Base-by-base conservation (phyloP, 345 rosid genomes). In the Melastoma malabathricum region DNA sequence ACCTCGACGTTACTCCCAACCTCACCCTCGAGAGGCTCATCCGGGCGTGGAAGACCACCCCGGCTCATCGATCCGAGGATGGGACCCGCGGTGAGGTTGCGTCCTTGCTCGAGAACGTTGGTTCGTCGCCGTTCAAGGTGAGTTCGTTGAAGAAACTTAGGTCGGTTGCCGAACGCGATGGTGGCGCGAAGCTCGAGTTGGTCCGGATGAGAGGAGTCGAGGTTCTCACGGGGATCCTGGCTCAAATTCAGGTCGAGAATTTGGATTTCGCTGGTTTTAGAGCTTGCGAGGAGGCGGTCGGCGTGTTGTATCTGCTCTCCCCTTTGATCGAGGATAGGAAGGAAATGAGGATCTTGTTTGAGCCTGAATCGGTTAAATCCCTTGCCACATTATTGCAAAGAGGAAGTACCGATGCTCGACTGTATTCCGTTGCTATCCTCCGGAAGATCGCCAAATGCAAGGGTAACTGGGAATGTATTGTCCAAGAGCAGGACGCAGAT, bases 1-100 rank as follows among this genome's bases (percentile, higher is more conserved):
- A 27, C 52, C 59, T 66, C 18, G 57, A 41, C 15, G 10, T 63
- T 54, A 70, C 71, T 7, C 74, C 75, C 1, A 70, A 66, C 48
- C 65, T 52, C 65, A 62, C 65, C 25, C 71, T 70, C 63, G 59
- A 59, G 31, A 56, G 71, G 23, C 71, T 70, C 58, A 70, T 70
- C 14, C 50, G 34, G 15, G 25, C 71, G 0, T 70, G 71, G 71
- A 39, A 15, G 15, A 20, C n/a, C 51, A 9, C 6, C 39, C 51
- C 15, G 44, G 50, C 0, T 15, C 39, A 15, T 44, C 13, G 15
- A 23, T 56, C 47, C 19, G 58, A 51, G 58, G 34, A 57, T 18
- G 10, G 0, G 17, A 34, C 15, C 16, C 68, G 9, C 29, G 44
- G 45, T 6, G 68, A 66, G 15, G 27, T 70, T 23, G n/a, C 38